Base-by-base conservation (phyloP, 306 rosid species). In the Vachellia pachyceras region DNA sequence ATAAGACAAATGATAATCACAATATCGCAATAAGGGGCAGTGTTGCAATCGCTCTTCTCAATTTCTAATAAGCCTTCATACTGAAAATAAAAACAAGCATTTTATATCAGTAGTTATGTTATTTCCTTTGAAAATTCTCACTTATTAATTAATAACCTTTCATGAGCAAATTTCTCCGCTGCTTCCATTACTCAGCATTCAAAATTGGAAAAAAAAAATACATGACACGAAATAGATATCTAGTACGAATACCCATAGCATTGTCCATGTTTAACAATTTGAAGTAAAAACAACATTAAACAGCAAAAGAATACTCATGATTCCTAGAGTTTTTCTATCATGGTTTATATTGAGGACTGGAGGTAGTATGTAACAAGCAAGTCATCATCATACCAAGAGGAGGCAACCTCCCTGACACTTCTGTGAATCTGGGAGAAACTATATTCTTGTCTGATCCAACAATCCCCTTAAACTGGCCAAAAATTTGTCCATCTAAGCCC, bases 361-460 rank as follows among this genome's bases (percentile, higher is more conserved):
- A 29, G 33, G 33, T 29, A 29, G 33, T 29, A 29, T 64, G 14
- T 44, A 82, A 72, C 69, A 60, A 77, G 84, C 50, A 52, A 66
- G 74, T 33, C 52, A 67, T 83, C 77, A 69, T 91, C 84, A 72
- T 95, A 93, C 99, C 98, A 42, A 95, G 94, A 65, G 95, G 94
- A 15, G 92, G 92, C 65, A 73, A 73, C 74, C 89, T 77, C 76
- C 97, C 96, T 18, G 95, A 83, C 54, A 86, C 95, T 77, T 81
- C 83, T 20, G 92, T 54, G 75, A 86, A 55, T 84, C 94, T 83
- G n/a, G 92, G 89, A 60, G 92, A 95, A 76, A 84, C 90, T 73
- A 93, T 79, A 75, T 81, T 95, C 85, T 93, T 95, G 84, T 93
- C 99, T 57, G 99, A 88, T 69, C 94, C 94, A 73, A 95, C 91